Evolutionary conservation across 768 basidiomycete genomes (phyloP).

Genomic region (Collybiopsis confluens): DNA sequence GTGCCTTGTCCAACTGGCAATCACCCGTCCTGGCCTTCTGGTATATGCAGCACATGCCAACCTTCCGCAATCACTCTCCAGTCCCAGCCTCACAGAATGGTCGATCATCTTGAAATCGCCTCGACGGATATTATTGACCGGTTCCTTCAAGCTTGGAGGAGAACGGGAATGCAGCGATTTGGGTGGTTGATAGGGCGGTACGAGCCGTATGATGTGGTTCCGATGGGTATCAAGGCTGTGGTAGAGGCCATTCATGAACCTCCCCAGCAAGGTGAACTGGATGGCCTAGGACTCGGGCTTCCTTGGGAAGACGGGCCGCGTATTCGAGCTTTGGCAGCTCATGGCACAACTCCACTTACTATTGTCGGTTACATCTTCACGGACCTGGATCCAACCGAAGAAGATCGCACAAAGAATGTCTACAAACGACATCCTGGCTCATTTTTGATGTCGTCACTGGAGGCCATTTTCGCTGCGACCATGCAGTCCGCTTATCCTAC

Average conservation of each 20-base stretch:
- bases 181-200: slow-evolving; percentile 93
- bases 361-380: slow-evolving; percentile 96
- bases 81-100: slow-evolving; percentile 93
- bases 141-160: slow-evolving; percentile 86
- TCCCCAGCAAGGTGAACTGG: slow-evolving; percentile 91
- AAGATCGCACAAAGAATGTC: slow-evolving; percentile 81
- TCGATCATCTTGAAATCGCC: slow-evolving; percentile 96
- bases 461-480: slow-evolving; percentile 86
- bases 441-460: slow-evolving; percentile 92
- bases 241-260: slow-evolving; percentile 98
- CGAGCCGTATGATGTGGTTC: slow-evolving; percentile 92
- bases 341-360: slow-evolving; percentile 60
- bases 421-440: slow-evolving; percentile 93
- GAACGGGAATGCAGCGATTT: slow-evolving; percentile 86
- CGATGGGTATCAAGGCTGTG: slow-evolving; percentile 97
- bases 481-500: slow-evolving; percentile 76
- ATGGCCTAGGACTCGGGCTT: slow-evolving; percentile 84
- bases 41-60: slow-evolving; percentile 96
- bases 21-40: slow-evolving; percentile 89
- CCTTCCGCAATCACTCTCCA: slow-evolving; percentile 95
- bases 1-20: slow-evolving; percentile 86
- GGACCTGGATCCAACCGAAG: slow-evolving; percentile 82
- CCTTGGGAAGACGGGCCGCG: slow-evolving; percentile 92
- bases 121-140: slow-evolving; percentile 82
- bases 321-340: slow-evolving; percentile 65